phyloP scores from a whole-genome alignment of 83 land plant genomes.

The Thuja plicata region DNA sequence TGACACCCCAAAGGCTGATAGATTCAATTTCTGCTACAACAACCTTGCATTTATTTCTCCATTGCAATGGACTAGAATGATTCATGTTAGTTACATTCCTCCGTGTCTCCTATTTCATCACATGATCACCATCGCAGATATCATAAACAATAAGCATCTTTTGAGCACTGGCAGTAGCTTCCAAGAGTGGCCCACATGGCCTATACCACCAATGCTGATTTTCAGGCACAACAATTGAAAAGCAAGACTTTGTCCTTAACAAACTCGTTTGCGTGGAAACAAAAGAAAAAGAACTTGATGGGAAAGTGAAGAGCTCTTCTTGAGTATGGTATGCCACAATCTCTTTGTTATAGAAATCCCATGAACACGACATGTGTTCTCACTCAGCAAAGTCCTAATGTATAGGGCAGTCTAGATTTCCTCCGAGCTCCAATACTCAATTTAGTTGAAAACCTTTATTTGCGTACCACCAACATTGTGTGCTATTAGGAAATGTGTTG shows the following conservation, averaged over 20 bases:
- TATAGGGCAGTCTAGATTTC: too few relatives aligned
- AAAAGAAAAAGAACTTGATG: slow-evolving; percentile 36
- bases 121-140: slow-evolving; percentile 88
- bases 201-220: slow-evolving; percentile 84
- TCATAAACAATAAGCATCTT: slow-evolving; percentile 67
- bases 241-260: slow-evolving; percentile 22
- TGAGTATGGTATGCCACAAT: slow-evolving; percentile 67
- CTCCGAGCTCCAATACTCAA: too few relatives aligned
- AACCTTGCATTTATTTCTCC: too few relatives aligned
- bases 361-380: too few relatives aligned
- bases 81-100: slow-evolving; percentile 50
- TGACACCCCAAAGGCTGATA: slow-evolving; percentile 92
- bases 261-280: slow-evolving; percentile 24
- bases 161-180: slow-evolving; percentile 68
- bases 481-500: too few relatives aligned
- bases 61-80: too few relatives aligned
- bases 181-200: slow-evolving; percentile 92
- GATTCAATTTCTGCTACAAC: slow-evolving; percentile 77
- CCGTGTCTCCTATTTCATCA: slow-evolving; percentile 81
- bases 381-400: too few relatives aligned
- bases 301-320: slow-evolving; percentile 2
- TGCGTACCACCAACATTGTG: too few relatives aligned
- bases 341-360: slow-evolving; percentile 84
- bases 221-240: slow-evolving; percentile 21
- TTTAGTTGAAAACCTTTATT: too few relatives aligned